Evolutionary conservation across 129 eudicot species (phyloP), one percentile per base, ranked within the genome.

Genomic region (Flaveria bidentis): DNA sequence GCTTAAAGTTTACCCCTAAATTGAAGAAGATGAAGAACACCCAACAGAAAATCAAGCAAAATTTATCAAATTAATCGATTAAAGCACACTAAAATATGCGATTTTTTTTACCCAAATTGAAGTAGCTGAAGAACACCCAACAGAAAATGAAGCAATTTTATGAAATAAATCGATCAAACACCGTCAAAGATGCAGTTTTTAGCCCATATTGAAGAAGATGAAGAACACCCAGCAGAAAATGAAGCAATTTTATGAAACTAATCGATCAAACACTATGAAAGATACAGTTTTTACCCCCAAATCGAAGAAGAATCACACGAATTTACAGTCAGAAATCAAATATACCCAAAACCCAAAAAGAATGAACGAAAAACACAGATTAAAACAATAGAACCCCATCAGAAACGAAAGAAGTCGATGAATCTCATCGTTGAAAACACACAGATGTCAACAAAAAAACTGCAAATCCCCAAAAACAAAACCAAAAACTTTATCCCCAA

Each of bases 401-500:
- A 70, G 45, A 22, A 57, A 36, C 13, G 5, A 0, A 36, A 33
- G 11, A 5, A 12, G 52, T 53, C 9, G 30, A 41, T 20, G 2
- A 71, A 44, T 26, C 16, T 20, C 16, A 57, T 4, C 7, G 17
- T 14, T 7, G 41, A 49, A 78, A n/a, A 56, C 64, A 7, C 45
- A 57, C 51, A 30, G 23, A 11, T 22, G 16, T 60, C 25, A 2
- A 12, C 2, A 10, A 74, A 44, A 36, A 36, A 51, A 17, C 13
- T 41, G 26, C 3, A 60, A 62, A 79, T 45, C 28, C 63, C 14
- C 41, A n/a, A 20, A 9, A 14, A 28, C n/a, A 60, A 25, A 45
- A 26, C 64, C 36, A 10, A 60, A 25, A 45, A 26, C 64, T 46
- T 44, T 25, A 18, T 15, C 74, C 84, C 75, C 55, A 76, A 84